phyloP scores from a whole-genome alignment of 2,329 filamentous ascomycete genomes.

The Aspergillus floridensis region DNA sequence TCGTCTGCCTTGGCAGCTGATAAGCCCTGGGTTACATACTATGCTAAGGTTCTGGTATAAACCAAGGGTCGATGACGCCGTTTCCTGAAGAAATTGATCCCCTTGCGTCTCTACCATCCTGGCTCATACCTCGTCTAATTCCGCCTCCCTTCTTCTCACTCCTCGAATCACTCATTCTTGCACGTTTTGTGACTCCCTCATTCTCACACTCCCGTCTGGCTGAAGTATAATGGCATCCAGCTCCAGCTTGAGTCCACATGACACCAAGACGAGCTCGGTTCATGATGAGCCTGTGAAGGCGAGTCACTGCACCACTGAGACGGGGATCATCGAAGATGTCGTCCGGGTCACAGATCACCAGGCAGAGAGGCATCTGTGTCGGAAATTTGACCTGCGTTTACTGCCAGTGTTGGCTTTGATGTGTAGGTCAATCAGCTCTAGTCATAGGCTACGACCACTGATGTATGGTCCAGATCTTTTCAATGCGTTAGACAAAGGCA shows the following conservation, averaged over 20 bases:
- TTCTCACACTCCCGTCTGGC: neutral
- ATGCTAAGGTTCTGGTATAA: neutral
- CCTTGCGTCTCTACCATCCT: neutral
- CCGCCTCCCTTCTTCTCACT: neutral
- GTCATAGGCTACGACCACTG: neutral
- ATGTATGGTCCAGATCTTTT: constrained; percentile 49
- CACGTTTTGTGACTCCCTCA: neutral
- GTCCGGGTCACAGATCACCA: constrained; percentile 42
- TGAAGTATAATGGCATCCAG: neutral
- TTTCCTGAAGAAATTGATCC: neutral
- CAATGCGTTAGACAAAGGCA: constrained; percentile 52
- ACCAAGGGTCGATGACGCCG: neutral
- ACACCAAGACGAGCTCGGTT: neutral
- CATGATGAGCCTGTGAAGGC: constrained; percentile 14
- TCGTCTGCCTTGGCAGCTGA: neutral
- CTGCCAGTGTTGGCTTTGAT: constrained; percentile 59
- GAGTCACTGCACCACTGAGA: constrained; percentile 10
- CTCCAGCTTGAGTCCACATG: neutral
- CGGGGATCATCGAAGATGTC: constrained; percentile 25
- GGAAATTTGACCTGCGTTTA: constrained; percentile 52
- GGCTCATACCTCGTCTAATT: neutral
- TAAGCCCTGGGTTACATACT: neutral
- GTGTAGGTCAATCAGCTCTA: constrained; percentile 39
- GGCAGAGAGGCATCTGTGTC: constrained; percentile 50
- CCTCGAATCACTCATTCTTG: neutral